A percentile compares a stretch with the other conserved stretches of the same genome.
Conservation (phyloP, 1,139 yeast genomes). For the Scheffersomyces titani region DNA sequence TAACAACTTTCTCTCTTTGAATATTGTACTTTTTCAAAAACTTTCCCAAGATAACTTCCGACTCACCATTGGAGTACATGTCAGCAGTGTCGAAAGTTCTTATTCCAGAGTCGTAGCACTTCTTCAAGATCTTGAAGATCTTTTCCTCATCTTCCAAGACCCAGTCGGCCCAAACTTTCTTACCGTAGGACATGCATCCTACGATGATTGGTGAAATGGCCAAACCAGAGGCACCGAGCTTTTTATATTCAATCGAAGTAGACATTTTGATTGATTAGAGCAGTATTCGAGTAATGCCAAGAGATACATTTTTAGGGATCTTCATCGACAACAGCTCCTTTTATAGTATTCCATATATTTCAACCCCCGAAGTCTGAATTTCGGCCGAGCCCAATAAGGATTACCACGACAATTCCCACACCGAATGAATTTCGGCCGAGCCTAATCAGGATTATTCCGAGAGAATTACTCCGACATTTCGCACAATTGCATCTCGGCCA, state of each 20-base stretch:
- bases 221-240: conserved; percentile 52
- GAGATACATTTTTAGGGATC: neutral
- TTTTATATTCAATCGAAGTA: conserved; percentile 7
- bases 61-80: conserved; percentile 45
- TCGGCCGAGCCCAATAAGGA: neutral
- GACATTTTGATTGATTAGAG: neutral
- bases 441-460: too few relatives aligned
- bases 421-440: too few relatives aligned
- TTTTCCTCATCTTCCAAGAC: conserved; percentile 37
- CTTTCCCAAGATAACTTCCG: conserved; percentile 43
- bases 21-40: conserved; percentile 43
- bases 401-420: too few relatives aligned
- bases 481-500: too few relatives aligned
- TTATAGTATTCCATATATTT: neutral
- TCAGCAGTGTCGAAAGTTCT: conserved; percentile 59
- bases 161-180: conserved; percentile 49
- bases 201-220: conserved; percentile 52
- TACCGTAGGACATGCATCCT: conserved; percentile 61
- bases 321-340: neutral
- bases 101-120: conserved; percentile 50
- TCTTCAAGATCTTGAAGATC: conserved; percentile 40
- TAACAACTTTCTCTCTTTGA: conserved; percentile 45
- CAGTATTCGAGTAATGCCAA: neutral
- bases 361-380: neutral
- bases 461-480: too few relatives aligned